These are phyloP conservation scores for Fusarium sp. DNA, from an alignment of 2,329 filamentous ascomycete genomes.

Conservation along the genomic window DNA sequence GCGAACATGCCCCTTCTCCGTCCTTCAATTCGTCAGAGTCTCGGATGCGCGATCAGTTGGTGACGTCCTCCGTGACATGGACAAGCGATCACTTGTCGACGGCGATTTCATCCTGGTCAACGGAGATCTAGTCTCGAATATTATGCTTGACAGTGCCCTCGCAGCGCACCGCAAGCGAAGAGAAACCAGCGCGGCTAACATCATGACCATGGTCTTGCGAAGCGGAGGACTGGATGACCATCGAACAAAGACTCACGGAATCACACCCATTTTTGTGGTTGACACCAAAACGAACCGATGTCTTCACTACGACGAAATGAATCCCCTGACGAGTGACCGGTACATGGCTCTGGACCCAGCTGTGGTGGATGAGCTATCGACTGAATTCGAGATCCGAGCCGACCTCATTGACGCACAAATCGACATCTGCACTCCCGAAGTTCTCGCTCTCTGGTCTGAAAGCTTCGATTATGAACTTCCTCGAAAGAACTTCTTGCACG, in stretches of 20 bases:
- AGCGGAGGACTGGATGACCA: conserved; percentile 78
- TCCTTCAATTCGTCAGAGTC: conserved; percentile 86
- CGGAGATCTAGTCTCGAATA: conserved; percentile 91
- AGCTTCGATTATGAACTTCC: conserved; percentile 97
- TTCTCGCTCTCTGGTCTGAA: conserved; percentile 94
- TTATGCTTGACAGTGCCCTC: conserved; percentile 84
- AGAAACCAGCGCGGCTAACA: conserved; percentile 88
- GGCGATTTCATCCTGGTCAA: conserved; percentile 94
- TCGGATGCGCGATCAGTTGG: conserved; percentile 86
- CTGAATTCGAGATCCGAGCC: conserved; percentile 83
- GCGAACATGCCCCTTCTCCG: conserved; percentile 75
- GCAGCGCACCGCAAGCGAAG: conserved; percentile 84
- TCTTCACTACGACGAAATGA: conserved; percentile 94
- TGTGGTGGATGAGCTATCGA: conserved; percentile 75
- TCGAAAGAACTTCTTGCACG: conserved; percentile 88
- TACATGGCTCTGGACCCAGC: conserved; percentile 81
- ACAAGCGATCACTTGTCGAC: conserved; percentile 84
- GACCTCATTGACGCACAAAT: conserved; percentile 95
- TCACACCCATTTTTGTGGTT: conserved; percentile 86
- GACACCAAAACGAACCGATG: conserved; percentile 84
- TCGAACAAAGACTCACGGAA: conserved; percentile 79
- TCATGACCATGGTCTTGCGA: conserved; percentile 95
- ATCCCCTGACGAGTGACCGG: conserved; percentile 73
- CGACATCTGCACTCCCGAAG: conserved; percentile 97
- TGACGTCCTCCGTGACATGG: conserved; percentile 93